Percentiles rank a stretch among this genome's conserved stretches.
Evolutionary conservation across 352 stramenopile genomes (phyloP).

Genomic region (Globisporangium spinosum): DNA sequence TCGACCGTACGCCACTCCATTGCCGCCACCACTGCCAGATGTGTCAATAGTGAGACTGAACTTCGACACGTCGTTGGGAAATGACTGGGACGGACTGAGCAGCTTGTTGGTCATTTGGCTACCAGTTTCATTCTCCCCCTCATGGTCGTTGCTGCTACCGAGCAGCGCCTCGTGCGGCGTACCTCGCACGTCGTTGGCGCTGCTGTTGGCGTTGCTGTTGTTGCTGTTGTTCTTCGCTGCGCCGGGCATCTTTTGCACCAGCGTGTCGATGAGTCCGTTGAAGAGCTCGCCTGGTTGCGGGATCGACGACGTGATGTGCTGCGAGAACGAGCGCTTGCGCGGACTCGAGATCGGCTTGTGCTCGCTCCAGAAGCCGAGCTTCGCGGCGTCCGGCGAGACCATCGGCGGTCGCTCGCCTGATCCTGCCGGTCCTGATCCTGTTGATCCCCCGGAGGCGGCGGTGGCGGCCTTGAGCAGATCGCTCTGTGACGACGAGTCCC

Average conservation of each 20-base stretch:
- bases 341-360: constrained; percentile 54
- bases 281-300: constrained; percentile 59
- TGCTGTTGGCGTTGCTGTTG: constrained; percentile 1
- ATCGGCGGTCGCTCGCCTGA: constrained; percentile 34
- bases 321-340: constrained; percentile 67
- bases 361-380: constrained; percentile 82
- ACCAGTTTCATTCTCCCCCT: constrained; percentile 5
- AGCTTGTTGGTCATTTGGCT: constrained; percentile 7
- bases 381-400: constrained; percentile 53
- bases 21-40: constrained; percentile 12
- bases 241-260: constrained; percentile 59
- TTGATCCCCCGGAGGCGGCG: neutral
- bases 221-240: constrained; percentile 29
- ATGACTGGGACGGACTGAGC: constrained; percentile 25
- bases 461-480: constrained; percentile 24
- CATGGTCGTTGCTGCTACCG: constrained; percentile 10
- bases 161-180: constrained; percentile 37
- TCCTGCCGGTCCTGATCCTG: neutral
- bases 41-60: constrained; percentile 47
- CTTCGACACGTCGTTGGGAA: constrained; percentile 25
- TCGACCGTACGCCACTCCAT: constrained; percentile 2
- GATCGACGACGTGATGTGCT: constrained; percentile 69
- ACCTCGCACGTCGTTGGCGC: constrained; percentile 7
- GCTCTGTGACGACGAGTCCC: constrained; percentile 46
- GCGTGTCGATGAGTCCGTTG: constrained; percentile 63